Conservation (phyloP, 257 asterid genomes). For the Ajuga chamaepitys region DNA sequence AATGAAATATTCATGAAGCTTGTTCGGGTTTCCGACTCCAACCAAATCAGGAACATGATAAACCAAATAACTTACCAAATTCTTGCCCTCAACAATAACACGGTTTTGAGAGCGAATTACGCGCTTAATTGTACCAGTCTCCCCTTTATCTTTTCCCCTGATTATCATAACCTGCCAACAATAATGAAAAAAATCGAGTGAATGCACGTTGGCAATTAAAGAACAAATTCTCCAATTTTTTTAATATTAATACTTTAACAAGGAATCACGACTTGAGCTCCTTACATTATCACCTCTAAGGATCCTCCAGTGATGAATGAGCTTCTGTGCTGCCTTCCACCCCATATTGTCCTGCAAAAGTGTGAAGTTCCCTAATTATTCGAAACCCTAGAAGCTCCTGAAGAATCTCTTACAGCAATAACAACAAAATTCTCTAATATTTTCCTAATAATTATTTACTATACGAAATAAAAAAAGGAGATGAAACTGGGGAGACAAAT, state of each 20-base stretch:
- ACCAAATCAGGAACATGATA: not conserved
- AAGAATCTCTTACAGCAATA: not conserved
- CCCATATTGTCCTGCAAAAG: constrained; percentile 45
- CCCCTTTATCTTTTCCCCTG: constrained; percentile 96
- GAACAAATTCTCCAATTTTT: not conserved
- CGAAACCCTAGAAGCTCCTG: not conserved
- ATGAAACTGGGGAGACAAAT: not conserved
- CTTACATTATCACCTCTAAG: constrained; percentile 94
- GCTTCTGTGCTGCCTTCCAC: constrained; percentile 94
- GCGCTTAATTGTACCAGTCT: constrained; percentile 71
- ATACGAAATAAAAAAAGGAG: not conserved
- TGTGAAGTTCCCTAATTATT: not conserved
- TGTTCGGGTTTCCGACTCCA: not conserved
- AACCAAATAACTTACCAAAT: constrained; percentile 49
- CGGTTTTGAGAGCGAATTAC: constrained; percentile 87
- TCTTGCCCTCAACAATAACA: constrained; percentile 89
- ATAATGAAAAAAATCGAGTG: not conserved
- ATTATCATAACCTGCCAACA: constrained; percentile 73
- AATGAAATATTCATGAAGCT: not conserved
- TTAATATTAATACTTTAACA: not conserved
- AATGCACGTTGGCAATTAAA: not conserved
- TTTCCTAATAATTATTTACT: not conserved
- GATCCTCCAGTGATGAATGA: constrained; percentile 86
- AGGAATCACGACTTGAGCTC: not conserved
- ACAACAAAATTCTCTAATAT: not conserved